These are phyloP conservation scores for Silene latifolia DNA, from an alignment of 148 eudicot genomes.

Conservation along the genomic window DNA sequence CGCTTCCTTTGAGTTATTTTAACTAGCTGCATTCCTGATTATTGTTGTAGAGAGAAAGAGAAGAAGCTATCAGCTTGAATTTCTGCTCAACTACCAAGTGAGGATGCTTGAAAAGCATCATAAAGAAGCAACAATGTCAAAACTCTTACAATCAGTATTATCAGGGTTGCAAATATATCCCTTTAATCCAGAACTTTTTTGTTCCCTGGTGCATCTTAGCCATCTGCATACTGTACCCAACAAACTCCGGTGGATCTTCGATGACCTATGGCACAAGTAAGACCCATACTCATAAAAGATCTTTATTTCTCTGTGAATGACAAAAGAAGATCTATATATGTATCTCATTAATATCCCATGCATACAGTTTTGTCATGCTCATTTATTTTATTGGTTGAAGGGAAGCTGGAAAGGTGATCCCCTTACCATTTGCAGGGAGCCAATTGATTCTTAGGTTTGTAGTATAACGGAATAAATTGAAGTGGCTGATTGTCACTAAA, in stretches of 20 bases:
- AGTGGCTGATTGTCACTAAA: not conserved
- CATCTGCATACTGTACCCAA: conserved; percentile 58
- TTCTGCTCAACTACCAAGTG: conserved; percentile 53
- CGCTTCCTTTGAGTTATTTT: not conserved
- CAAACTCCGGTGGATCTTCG: conserved; percentile 73
- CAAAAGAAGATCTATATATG: not conserved
- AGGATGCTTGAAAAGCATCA: conserved; percentile 66
- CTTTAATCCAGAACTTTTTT: conserved; percentile 52
- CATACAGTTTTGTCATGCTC: not conserved
- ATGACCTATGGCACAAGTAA: conserved; percentile 69
- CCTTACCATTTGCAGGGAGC: not conserved
- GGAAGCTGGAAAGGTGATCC: not conserved
- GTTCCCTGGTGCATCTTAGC: conserved; percentile 57
- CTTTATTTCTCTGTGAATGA: not conserved
- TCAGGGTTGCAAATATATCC: conserved; percentile 83
- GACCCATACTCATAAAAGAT: conserved; percentile 3
- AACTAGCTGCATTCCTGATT: not conserved
- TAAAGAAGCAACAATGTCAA: conserved; percentile 45
- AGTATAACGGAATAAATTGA: not conserved
- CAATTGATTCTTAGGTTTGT: not conserved
- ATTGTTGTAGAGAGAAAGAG: conserved; percentile 65
- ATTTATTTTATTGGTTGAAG: not conserved
- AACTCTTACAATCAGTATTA: conserved; percentile 49
- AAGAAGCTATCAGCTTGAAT: conserved; percentile 63
- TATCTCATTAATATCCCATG: not conserved